phyloP scores from a whole-genome alignment of 2,329 filamentous ascomycete genomes.

The Fusarium sp. region DNA sequence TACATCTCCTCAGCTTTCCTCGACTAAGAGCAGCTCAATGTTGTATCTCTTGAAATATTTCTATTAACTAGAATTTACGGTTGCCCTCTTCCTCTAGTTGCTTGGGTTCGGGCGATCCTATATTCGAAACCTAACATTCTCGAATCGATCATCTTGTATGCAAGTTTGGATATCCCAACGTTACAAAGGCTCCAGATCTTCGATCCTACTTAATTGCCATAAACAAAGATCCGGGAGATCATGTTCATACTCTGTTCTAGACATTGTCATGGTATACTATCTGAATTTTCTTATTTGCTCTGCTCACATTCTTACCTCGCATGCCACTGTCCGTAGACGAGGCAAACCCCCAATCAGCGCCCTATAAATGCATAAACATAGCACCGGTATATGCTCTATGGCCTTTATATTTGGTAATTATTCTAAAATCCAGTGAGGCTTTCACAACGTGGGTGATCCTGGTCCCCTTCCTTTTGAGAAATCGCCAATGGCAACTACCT shows the following conservation, averaged over 20 bases:
- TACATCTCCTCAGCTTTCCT: neutral
- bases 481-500: too few species aligned
- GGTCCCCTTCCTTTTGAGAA: too few species aligned
- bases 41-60: rapidly evolving
- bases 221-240: rapidly evolving
- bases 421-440: rapidly evolving
- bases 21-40: neutral
- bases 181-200: neutral
- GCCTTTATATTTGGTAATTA: rapidly evolving
- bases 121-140: neutral
- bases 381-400: rapidly evolving
- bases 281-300: neutral
- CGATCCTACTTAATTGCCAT: neutral
- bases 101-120: neutral
- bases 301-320: neutral
- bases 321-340: neutral
- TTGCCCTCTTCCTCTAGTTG: neutral
- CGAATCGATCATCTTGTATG: too few species aligned
- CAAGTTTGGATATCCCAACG: neutral
- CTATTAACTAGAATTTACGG: rapidly evolving
- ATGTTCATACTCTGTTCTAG: rapidly evolving
- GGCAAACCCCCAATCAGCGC: neutral
- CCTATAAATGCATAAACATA: neutral
- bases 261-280: neutral
- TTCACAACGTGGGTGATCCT: too few species aligned